Evolutionary conservation across 2,329 filamentous ascomycete species (phyloP), one percentile per base, ranked within the genome.

Genomic region (Pseudogymnoascus sp.): DNA sequence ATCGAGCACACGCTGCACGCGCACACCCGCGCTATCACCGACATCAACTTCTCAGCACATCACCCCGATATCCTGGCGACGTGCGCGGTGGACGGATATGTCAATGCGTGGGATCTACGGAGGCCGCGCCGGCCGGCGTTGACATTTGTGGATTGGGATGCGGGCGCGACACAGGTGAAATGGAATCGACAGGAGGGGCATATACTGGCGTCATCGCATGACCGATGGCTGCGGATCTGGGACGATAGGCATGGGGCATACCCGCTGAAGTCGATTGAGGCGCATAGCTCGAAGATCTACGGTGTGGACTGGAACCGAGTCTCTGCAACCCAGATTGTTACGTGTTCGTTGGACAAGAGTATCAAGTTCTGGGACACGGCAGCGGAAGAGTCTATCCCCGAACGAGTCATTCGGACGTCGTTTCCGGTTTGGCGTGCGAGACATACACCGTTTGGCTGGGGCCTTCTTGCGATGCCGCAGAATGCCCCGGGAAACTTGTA

Each of bases 41-140:
- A 97, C 72, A 92, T 97, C 74, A 97, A 97, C 74, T 97, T 96
- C 74, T 96, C 91, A 0, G 92, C 92, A 4, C 91, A 96, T 68
- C 90, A 97, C 71, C 91, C 92, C 0, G 92, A 97, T 71, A 80
- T 92, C 44, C 83, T 97, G 13, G 90, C 92, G 8, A 96, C 93
- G 0, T 97, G 92, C 73, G 90, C 91, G 3, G 90, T 97, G 31
- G 92, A 97, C 74, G 94, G 92, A 59, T 96, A 92, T 70, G 90
- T 97, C 7, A 91, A 96, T 73, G 91, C 87, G 70, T 97, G 93
- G 91, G 92, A 97, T 75, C 78, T 97, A 51, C 84, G 92, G 36
- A 82, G 83, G 59, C 87, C 91, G 0, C 81, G 82, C 42, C 84
- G 88, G 66, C 90, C 91, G 6, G 89, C 84, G 8, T 80, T 92